Evolutionary conservation across 192 early-diverging fungal species (phyloP), one percentile per base, ranked within the genome.

Genomic region (Coemansia sp.): DNA sequence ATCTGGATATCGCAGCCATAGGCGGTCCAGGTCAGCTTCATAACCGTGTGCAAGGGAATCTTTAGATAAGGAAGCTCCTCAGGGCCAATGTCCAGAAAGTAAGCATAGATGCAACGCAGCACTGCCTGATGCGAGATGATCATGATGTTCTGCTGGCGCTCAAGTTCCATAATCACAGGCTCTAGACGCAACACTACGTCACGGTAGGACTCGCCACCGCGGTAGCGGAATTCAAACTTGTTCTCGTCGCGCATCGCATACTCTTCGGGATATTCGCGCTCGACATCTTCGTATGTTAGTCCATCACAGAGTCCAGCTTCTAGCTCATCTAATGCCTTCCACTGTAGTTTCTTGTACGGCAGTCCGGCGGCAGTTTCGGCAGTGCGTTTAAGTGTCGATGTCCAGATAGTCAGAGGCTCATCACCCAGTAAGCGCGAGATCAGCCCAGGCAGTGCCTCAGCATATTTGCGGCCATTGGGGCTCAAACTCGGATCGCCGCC

Each of bases 161-260:
- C 97, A 44, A 99, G 84, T 71, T 99, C 98, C 94, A 99, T 93
- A 58, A 98, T 98, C 56, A 99, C 93, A 2, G 98, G 98, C 79
- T 99, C 98, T 30, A 98, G 72, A 30, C 95, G 86, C 66, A 94
- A 81, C 9, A 99, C 98, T 16, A 99, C 89, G 77, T 98, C 95
- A 12, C 93, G 86, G 71, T 98, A 98, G n/a, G 90, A 93, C 85
- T 90, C 91, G 49, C 89, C 89, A 54, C 89, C 89, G 49, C 87
- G 84, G 60, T 92, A 94, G 60, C 93, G 82, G 65, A 92, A 95
- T 59, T 89, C 91, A 76, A 92, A 98, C 73, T 99, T 99, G 84
- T 99, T 96, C 30, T 90, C 87, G 78, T 99, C 96, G 26, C 98
- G 84, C 75, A 95, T 91, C 12, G 88, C 87, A 76, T 90, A 98